These are phyloP conservation scores for Teratosphaeria epicoccoides DNA, from an alignment of 2,329 filamentous ascomycete genomes.

Conservation along the genomic window DNA sequence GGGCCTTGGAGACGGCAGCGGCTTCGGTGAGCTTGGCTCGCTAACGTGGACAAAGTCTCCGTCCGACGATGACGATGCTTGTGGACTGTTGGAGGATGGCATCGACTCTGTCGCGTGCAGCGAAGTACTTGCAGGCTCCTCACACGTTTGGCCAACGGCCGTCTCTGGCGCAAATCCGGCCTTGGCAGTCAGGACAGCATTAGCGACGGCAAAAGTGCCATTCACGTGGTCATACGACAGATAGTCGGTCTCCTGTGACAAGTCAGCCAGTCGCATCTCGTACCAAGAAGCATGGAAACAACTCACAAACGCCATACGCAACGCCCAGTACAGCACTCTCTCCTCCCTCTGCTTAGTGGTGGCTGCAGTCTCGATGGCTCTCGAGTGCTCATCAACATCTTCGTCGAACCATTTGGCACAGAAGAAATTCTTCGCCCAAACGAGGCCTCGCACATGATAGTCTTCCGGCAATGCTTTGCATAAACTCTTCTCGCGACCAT, in stretches of 20 bases:
- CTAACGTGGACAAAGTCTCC: constrained; percentile 2
- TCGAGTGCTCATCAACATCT: constrained; percentile 20
- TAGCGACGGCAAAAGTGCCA: background rate
- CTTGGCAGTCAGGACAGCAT: background rate
- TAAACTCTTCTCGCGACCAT: background rate
- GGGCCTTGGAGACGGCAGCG: background rate
- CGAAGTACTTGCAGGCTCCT: background rate
- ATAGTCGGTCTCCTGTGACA: constrained; percentile 1
- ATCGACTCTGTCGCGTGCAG: background rate
- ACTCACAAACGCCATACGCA: constrained; percentile 6
- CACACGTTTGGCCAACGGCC: background rate
- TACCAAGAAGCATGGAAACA: background rate
- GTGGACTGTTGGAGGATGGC: background rate
- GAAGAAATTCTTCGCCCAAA: constrained; percentile 49
- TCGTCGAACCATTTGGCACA: constrained; percentile 50
- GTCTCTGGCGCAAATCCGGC: background rate
- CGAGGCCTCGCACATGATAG: constrained; percentile 51
- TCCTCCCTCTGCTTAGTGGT: background rate
- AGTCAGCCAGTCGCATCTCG: background rate
- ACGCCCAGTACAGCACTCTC: constrained; percentile 2
- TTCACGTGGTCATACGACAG: background rate
- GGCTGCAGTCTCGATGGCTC: constrained; percentile 1
- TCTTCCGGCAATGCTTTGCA: constrained; percentile 51
- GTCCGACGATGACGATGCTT: constrained; percentile 1
- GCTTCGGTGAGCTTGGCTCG: background rate